These are phyloP conservation scores for Ilex aquifolium DNA, from an alignment of 257 asterid species.

Conservation along the genomic window DNA sequence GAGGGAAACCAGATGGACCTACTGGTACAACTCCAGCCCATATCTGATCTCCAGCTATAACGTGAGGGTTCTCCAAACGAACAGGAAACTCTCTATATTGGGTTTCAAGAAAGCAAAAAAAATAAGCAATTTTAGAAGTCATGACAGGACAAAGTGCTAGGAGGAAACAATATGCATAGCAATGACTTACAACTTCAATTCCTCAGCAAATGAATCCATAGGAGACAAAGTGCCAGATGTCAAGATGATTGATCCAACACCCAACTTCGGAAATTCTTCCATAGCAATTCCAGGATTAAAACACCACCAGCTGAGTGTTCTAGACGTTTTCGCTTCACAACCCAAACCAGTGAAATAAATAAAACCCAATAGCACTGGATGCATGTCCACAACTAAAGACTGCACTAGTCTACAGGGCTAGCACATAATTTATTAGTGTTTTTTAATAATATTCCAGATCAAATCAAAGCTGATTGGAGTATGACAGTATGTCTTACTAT, in stretches of 20 bases:
- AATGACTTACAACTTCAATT: conserved; percentile 72
- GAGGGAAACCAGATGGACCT: conserved; percentile 90
- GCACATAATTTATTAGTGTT: background rate
- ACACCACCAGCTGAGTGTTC: conserved; percentile 99
- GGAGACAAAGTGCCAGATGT: conserved; percentile 99
- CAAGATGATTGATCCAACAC: conserved; percentile 88
- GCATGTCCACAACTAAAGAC: background rate
- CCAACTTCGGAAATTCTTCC: conserved; percentile 80
- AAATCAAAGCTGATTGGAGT: too few species aligned
- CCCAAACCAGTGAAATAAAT: background rate
- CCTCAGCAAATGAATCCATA: conserved; percentile 96
- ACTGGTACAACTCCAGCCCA: conserved; percentile 91
- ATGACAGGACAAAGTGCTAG: conserved; percentile 5
- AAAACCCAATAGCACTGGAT: background rate
- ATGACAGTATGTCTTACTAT: too few species aligned
- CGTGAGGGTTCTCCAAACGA: conserved; percentile 98
- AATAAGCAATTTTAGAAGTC: conserved; percentile 10
- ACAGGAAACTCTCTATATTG: conserved; percentile 73
- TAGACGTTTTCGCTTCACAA: conserved; percentile 57
- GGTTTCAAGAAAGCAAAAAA: conserved; percentile 14
- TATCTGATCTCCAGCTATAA: conserved; percentile 79
- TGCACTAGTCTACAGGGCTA: background rate
- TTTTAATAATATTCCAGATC: too few species aligned
- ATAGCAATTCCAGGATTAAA: conserved; percentile 96
- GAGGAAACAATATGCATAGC: conserved; percentile 10